phyloP scores from a whole-genome alignment of 208 protist species.

The Acanthamoeba quina region DNA sequence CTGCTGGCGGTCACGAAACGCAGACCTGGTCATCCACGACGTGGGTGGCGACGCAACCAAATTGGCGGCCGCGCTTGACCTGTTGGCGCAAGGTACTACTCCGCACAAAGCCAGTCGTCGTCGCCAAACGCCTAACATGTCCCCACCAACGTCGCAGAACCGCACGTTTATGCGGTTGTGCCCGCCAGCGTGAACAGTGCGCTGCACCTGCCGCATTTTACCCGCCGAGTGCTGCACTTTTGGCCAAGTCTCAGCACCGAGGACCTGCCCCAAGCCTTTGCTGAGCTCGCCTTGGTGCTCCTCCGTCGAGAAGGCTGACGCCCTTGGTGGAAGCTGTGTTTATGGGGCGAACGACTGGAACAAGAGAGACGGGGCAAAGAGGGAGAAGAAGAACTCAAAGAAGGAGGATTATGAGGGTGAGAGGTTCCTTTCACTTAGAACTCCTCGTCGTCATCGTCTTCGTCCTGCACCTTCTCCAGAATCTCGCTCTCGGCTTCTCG shows the following conservation, averaged over 20 bases:
- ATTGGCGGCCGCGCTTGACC: background rate
- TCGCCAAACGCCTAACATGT: no score
- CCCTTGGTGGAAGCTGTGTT: no score
- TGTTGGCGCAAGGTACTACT: background rate
- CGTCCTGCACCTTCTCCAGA: slow-evolving; percentile 55
- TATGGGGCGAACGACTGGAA: no score
- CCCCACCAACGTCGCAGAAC: no score
- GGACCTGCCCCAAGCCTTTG: background rate
- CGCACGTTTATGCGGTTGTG: background rate
- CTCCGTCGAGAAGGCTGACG: background rate
- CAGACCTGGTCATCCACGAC: slow-evolving; percentile 30
- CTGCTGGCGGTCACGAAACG: background rate
- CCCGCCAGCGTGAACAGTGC: background rate
- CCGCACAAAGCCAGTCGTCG: no score
- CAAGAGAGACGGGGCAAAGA: background rate
- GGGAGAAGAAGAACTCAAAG: background rate
- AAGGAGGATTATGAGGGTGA: background rate
- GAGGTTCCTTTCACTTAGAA: background rate
- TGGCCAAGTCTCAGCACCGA: slow-evolving; percentile 55
- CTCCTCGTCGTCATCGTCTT: slow-evolving; percentile 37
- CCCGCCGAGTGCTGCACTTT: background rate
- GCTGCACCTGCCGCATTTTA: background rate
- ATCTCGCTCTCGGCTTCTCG: slow-evolving; percentile 46
- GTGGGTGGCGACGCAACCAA: background rate
- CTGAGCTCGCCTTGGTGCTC: background rate